phyloP scores from a whole-genome alignment of 2,329 filamentous ascomycete species.

The Pochonia chlamydosporia region DNA sequence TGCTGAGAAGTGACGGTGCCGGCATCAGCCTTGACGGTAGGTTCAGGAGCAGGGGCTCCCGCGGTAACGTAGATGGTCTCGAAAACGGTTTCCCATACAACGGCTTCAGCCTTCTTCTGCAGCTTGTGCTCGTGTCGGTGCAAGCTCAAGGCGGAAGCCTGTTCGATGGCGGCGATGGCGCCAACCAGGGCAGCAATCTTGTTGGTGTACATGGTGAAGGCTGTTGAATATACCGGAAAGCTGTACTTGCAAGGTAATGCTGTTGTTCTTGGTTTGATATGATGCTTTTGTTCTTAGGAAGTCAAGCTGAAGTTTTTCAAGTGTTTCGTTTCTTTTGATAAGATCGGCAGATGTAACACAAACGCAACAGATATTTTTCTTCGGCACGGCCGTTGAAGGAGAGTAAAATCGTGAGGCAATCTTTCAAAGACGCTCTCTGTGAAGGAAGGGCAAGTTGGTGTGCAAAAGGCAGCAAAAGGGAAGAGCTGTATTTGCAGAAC shows the following conservation, averaged over 20 bases:
- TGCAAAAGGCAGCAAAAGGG: conserved; percentile 25
- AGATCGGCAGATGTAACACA: conserved; percentile 1
- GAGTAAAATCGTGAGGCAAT: conserved; percentile 23
- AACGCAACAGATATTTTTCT: conserved; percentile 1
- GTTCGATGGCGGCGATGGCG: conserved; percentile 36
- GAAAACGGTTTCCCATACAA: conserved; percentile 35
- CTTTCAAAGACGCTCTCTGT: conserved; percentile 51
- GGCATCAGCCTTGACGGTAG: conserved; percentile 3
- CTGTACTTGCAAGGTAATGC: neutral
- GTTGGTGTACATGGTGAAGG: conserved; percentile 36
- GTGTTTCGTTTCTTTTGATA: neutral
- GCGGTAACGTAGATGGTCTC: conserved; percentile 33
- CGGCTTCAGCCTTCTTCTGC: conserved; percentile 27
- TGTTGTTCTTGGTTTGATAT: conserved; percentile 8
- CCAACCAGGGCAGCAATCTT: conserved; percentile 35
- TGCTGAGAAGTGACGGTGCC: neutral
- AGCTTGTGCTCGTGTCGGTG: conserved; percentile 35
- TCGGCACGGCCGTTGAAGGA: conserved; percentile 30
- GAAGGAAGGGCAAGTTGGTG: conserved; percentile 20
- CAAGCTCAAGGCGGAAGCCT: conserved; percentile 35
- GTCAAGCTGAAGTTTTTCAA: neutral
- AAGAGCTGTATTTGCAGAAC: conserved; percentile 12
- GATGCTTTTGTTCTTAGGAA: neutral
- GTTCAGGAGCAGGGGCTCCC: conserved; percentile 8
- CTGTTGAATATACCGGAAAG: neutral